Conservation (phyloP, 106 monocot species). For the Phalaenopsis equestris region DNA sequence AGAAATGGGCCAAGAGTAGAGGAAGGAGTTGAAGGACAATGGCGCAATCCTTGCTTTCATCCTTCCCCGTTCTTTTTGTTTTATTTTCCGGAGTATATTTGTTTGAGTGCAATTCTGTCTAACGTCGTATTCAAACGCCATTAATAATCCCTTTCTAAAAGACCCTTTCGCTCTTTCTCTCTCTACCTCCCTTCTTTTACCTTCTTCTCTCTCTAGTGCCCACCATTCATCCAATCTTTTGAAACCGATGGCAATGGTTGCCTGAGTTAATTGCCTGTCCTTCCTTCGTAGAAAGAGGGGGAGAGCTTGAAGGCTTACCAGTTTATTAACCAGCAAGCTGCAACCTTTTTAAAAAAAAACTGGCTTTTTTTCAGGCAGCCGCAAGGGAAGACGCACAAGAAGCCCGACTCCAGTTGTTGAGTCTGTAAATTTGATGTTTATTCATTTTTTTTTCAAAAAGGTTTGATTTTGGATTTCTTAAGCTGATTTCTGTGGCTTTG, state of each 20-base stretch:
- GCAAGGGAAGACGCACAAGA: not conserved
- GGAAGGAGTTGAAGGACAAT: not conserved
- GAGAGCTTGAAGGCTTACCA: not conserved
- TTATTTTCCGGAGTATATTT: not conserved
- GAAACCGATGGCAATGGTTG: not conserved
- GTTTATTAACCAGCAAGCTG: not conserved
- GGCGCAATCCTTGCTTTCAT: not conserved
- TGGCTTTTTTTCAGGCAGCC: too few species aligned
- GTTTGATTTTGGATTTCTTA: not conserved
- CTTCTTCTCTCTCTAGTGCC: not conserved
- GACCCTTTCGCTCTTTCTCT: not conserved
- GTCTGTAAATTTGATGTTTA: not conserved
- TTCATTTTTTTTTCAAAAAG: not conserved
- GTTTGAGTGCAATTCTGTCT: slow-evolving; percentile 7
- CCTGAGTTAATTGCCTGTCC: not conserved
- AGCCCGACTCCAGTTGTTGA: not conserved
- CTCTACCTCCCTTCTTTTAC: not conserved
- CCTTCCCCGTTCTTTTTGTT: not conserved
- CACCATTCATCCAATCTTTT: not conserved
- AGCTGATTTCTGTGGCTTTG: not conserved
- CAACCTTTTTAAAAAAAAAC: too few species aligned
- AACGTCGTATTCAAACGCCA: slow-evolving; percentile 10
- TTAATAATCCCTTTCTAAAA: slow-evolving; percentile 5
- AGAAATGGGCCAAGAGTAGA: not conserved
- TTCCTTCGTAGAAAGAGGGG: slow-evolving; percentile 1